phyloP scores from a whole-genome alignment of 2,329 filamentous ascomycete species.

The Xenoacremonium recifei region DNA sequence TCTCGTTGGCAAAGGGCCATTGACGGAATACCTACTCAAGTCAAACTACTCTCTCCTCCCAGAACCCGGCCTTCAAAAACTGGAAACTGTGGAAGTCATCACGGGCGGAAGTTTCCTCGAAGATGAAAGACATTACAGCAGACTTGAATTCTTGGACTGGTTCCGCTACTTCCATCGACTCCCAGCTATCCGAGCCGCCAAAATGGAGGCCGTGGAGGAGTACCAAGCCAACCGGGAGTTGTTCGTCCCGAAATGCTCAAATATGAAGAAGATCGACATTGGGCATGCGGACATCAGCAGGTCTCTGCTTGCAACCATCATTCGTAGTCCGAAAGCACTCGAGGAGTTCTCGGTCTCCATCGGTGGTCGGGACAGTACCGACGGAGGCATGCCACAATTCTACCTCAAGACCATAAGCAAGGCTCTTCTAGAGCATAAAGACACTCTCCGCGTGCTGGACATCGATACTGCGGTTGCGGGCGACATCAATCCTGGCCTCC shows the following conservation, averaged over 20 bases:
- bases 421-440: conserved; percentile 4
- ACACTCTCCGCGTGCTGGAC: conserved; percentile 4
- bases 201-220: conserved; percentile 3
- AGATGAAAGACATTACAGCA: not conserved
- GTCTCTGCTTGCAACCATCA: conserved; percentile 2
- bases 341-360: conserved; percentile 5
- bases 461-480: not conserved
- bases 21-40: conserved; percentile 5
- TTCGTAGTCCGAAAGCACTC: conserved; percentile 6
- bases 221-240: not conserved
- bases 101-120: not conserved
- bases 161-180: conserved; percentile 5
- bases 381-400: not conserved
- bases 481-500: not conserved
- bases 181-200: not conserved
- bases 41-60: conserved; percentile 5
- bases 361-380: conserved; percentile 1
- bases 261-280: conserved; percentile 7
- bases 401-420: not conserved
- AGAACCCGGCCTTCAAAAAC: not conserved
- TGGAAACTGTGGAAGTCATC: conserved; percentile 1
- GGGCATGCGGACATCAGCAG: conserved; percentile 1
- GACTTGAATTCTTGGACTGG: conserved; percentile 5
- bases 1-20: not conserved
- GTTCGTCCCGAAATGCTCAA: conserved; percentile 4